Evolutionary conservation across 306 rosid species (phyloP).

Genomic region (Trifolium repens): DNA sequence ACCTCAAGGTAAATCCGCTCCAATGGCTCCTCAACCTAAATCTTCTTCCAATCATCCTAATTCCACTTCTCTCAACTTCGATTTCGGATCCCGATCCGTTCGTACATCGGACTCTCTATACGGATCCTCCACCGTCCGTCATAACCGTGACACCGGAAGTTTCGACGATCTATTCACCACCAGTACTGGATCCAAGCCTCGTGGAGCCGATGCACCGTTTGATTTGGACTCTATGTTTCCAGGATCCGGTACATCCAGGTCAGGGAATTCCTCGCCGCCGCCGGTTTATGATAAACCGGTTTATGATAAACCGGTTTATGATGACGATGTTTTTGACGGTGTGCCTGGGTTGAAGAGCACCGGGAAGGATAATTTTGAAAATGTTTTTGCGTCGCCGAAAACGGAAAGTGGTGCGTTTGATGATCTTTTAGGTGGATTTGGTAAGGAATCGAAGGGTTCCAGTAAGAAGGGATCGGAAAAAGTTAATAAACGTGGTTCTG

Average conservation of each 20-base stretch:
- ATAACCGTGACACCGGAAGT: conserved; percentile 47
- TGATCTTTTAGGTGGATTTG: conserved; percentile 85
- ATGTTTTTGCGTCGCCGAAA: conserved; percentile 61
- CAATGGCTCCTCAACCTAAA: conserved; percentile 73
- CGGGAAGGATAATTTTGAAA: conserved; percentile 54
- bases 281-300: conserved; percentile 84
- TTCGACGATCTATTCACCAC: conserved; percentile 64
- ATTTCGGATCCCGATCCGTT: conserved; percentile 73
- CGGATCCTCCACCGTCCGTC: conserved; percentile 50
- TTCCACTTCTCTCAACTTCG: conserved; percentile 48
- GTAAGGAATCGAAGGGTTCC: conserved; percentile 64
- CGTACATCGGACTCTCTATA: conserved; percentile 58
- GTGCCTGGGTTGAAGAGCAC: conserved; percentile 84
- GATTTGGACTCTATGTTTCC: conserved; percentile 68
- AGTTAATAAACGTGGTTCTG: conserved; percentile 54
- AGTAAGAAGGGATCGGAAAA: conserved; percentile 53
- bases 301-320: conserved; percentile 84
- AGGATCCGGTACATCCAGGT: conserved; percentile 44
- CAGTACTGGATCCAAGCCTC: conserved; percentile 55
- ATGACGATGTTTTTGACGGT: conserved; percentile 86
- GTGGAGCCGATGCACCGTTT: conserved; percentile 53
- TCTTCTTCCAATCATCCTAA: conserved; percentile 45
- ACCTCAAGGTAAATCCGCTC: conserved; percentile 79
- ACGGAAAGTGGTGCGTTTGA: conserved; percentile 65
- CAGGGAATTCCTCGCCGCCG: conserved; percentile 58